Conservation (phyloP, 331 rosid species). For the Cydonia oblonga region DNA sequence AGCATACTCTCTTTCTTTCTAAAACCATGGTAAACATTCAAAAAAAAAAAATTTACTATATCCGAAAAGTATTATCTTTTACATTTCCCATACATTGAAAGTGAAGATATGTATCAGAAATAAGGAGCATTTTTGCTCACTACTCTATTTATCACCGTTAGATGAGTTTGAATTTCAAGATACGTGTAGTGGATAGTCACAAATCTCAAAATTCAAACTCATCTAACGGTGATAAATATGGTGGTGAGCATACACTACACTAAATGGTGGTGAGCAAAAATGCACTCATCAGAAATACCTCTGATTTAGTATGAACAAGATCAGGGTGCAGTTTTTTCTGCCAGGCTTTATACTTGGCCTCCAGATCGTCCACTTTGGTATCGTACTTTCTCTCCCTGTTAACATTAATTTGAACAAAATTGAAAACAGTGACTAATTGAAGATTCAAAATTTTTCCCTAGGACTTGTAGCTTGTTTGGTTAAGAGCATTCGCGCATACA, state of each 20-base stretch:
- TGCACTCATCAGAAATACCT: constrained; percentile 45
- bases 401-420: background rate
- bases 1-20: constrained; percentile 81
- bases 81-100: background rate
- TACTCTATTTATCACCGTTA: too few relatives aligned
- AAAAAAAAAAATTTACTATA: background rate
- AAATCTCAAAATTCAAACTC: too few relatives aligned
- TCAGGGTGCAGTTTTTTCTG: constrained; percentile 96
- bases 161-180: too few relatives aligned
- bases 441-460: background rate
- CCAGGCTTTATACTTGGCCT: constrained; percentile 78
- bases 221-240: too few relatives aligned
- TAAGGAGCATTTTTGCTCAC: too few relatives aligned
- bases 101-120: background rate
- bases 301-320: constrained; percentile 87
- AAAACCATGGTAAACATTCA: background rate
- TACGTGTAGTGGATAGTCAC: too few relatives aligned
- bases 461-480: background rate
- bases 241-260: too few relatives aligned
- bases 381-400: constrained; percentile 70
- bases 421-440: background rate
- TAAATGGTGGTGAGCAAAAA: too few relatives aligned
- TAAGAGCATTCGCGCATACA: background rate
- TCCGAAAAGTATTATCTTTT: background rate
- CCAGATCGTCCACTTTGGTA: constrained; percentile 47